Base-by-base conservation (phyloP, 2,329 filamentous ascomycete genomes). In the Penicillium italicum region DNA sequence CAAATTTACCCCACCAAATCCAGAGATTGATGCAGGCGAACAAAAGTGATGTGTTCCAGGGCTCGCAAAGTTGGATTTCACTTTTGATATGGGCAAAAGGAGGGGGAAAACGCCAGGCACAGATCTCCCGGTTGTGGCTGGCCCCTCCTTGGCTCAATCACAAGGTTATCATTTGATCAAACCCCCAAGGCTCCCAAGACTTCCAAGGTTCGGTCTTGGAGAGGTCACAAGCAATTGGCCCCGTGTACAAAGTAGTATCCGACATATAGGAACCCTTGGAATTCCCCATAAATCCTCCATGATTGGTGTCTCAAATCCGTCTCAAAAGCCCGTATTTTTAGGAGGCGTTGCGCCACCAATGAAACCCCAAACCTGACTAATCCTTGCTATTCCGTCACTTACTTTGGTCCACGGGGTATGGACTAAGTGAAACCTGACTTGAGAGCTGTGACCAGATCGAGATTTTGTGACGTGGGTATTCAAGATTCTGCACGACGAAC, bases 41-140 rank as follows among this genome's bases (percentile, higher is more conserved):
- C 18, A 31, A 33, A 31, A 22, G 4, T 22, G 16, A 45, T 20
- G 12, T 31, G 42, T 31, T 44, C 26, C n/a, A 40, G 31, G 10
- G 2, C 14, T 31, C 12, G 7, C 26, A 24, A 20, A 20, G 18
- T 26, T 20, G n/a, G 31, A 40, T 9, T 22, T 16, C 6, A 33
- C 36, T 16, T 11, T 22, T 4, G 24, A 31, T 22, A 20, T 33
- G 28, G 16, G 18, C 36, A 49, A 54, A 41, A 37, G 37, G n/a
- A 18, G 16, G 28, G 38, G 14, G 5, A 45, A n/a, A 16, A 36
- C 30, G 33, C 41, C 50, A 49, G 36, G 44, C 22, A 48, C 44
- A 36, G 51, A 53, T 53, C 45, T 30, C 20, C 36, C 50, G 51
- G 51, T 49, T 53, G 51, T 53, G 51, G 51, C 51, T 49, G 44